phyloP scores from a whole-genome alignment of 2,329 filamentous ascomycete species.

The Cercospora sp. region DNA sequence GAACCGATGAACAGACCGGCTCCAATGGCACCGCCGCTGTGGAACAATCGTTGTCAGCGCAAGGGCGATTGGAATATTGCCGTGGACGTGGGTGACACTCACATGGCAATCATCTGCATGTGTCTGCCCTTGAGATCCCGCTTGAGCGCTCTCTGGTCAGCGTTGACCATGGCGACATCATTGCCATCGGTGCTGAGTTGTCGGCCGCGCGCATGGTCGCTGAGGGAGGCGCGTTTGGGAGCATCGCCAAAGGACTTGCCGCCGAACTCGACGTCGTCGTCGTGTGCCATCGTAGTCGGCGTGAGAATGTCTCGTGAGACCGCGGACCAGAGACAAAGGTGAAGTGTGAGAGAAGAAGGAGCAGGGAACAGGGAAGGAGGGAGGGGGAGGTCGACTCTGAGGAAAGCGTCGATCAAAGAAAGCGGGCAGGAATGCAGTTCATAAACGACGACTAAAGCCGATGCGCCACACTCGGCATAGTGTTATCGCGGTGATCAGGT shows the following conservation, averaged over 20 bases:
- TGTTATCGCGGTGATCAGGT: not conserved
- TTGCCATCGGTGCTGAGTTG: conserved; percentile 23
- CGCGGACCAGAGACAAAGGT: not conserved
- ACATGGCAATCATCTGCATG: conserved; percentile 43
- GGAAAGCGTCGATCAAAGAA: not conserved
- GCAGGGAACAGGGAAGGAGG: not conserved
- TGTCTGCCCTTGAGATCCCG: conserved; percentile 38
- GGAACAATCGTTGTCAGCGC: not conserved
- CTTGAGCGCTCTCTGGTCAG: conserved; percentile 32
- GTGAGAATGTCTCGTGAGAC: not conserved
- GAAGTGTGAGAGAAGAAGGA: not conserved
- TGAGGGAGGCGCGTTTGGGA: conserved; percentile 10
- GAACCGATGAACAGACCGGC: conserved; percentile 58
- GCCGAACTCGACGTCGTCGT: not conserved
- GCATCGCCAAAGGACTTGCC: not conserved
- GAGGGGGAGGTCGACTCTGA: not conserved
- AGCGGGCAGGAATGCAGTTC: not conserved
- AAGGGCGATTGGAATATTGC: not conserved
- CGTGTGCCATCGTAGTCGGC: not conserved
- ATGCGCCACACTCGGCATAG: not conserved
- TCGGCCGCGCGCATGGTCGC: conserved; percentile 22
- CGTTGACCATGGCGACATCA: conserved; percentile 20
- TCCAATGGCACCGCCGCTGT: conserved; percentile 44
- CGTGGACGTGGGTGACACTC: not conserved
- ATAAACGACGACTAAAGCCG: not conserved